Percentiles rank a stretch among this genome's conserved stretches.
Evolutionary conservation across 2,329 filamentous ascomycete species (phyloP).

Genomic region (Exophiala sp.): DNA sequence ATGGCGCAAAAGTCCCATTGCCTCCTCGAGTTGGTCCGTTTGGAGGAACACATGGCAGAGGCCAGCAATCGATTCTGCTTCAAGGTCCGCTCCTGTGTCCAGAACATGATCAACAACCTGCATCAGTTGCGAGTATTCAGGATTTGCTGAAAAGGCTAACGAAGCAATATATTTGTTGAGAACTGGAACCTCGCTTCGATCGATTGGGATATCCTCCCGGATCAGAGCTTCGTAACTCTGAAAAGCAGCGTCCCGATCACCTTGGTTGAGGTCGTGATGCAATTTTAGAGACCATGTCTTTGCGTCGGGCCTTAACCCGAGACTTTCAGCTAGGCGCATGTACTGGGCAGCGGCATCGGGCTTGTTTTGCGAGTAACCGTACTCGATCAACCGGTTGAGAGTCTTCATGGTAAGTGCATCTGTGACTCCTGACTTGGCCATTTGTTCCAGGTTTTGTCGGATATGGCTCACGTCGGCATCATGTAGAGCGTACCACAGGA

Average conservation of each 20-base stretch:
- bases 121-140: conserved; percentile 68
- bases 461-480: conserved; percentile 71
- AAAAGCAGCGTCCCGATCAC: conserved; percentile 62
- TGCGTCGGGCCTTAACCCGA: conserved; percentile 64
- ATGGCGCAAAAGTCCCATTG: conserved; percentile 75
- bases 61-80: conserved; percentile 68
- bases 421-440: conserved; percentile 49
- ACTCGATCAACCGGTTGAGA: conserved; percentile 72
- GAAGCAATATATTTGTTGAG: conserved; percentile 70
- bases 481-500: conserved; percentile 71
- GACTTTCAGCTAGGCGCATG: conserved; percentile 62
- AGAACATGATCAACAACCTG: conserved; percentile 71
- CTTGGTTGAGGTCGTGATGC: conserved; percentile 68
- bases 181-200: conserved; percentile 56
- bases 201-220: conserved; percentile 51
- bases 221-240: conserved; percentile 54
- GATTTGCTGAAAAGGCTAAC: conserved; percentile 58
- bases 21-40: conserved; percentile 72
- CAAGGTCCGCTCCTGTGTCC: conserved; percentile 65
- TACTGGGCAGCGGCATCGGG: conserved; percentile 71
- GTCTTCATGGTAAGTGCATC: conserved; percentile 63
- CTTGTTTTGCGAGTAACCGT: conserved; percentile 67
- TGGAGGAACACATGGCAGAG: conserved; percentile 72
- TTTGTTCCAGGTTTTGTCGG: conserved; percentile 66
- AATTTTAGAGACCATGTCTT: conserved; percentile 72